Evolutionary conservation across 345 rosid genomes (phyloP).

Genomic region (Populus deltoides): DNA sequence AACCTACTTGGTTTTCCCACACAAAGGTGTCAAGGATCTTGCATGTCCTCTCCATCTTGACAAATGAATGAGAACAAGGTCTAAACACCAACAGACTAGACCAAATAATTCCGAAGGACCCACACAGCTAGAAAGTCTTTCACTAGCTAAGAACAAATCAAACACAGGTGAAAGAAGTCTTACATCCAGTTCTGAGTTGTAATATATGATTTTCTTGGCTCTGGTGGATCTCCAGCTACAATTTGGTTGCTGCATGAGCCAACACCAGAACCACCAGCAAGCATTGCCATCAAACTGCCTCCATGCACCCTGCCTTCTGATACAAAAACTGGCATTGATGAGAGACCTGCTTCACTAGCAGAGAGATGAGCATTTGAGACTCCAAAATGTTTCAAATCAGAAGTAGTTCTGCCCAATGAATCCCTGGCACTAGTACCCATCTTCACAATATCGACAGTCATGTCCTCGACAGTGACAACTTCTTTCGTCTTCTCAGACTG

Average conservation of each 20-base stretch:
- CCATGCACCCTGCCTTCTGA: constrained; percentile 98
- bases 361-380: constrained; percentile 12
- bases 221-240: constrained; percentile 18
- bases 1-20: constrained; percentile 28
- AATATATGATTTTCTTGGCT: constrained; percentile 25
- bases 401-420: constrained; percentile 30
- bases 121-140: background rate
- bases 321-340: constrained; percentile 31
- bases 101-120: constrained; percentile 14
- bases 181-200: constrained; percentile 51
- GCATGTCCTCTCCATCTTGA: constrained; percentile 8
- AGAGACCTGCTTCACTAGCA: constrained; percentile 26
- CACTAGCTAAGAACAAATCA: constrained; percentile 7
- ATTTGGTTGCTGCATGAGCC: constrained; percentile 28
- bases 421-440: constrained; percentile 25
- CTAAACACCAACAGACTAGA: constrained; percentile 19
- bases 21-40: background rate
- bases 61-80: constrained; percentile 22
- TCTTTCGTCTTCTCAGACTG: constrained; percentile 55
- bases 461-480: constrained; percentile 42
- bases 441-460: constrained; percentile 51
- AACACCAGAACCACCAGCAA: constrained; percentile 44
- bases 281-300: constrained; percentile 83
- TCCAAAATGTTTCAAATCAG: constrained; percentile 41
- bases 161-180: constrained; percentile 20